Evolutionary conservation across 805 yeast genomes (phyloP).

Genomic region (Monosporozyma servazzii): DNA sequence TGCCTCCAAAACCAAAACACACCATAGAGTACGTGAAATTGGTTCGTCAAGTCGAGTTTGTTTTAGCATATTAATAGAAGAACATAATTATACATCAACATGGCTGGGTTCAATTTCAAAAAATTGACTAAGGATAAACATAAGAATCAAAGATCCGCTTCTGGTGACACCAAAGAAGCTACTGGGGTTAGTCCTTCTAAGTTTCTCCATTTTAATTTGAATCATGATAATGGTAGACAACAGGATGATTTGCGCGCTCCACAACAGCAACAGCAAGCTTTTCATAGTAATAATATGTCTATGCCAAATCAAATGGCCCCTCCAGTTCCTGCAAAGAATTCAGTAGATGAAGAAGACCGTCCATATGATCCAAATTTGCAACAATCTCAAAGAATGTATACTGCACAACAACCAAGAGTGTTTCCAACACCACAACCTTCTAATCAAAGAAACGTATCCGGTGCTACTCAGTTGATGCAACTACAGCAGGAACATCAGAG

Average conservation of each 20-base stretch:
- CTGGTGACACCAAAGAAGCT: not conserved
- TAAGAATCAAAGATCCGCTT: slow-evolving; percentile 6
- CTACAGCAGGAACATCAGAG: slow-evolving; percentile 2
- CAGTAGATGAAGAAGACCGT: not conserved
- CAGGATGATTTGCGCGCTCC: not conserved
- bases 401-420: slow-evolving; percentile 9
- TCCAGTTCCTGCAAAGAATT: slow-evolving; percentile 2
- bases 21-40: not conserved
- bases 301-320: not conserved
- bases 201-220: slow-evolving; percentile 6
- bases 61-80: not conserved
- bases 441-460: slow-evolving; percentile 27
- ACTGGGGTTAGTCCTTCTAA: slow-evolving; percentile 10
- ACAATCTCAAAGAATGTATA: not conserved
- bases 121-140: slow-evolving; percentile 34
- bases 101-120: slow-evolving; percentile 53
- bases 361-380: not conserved
- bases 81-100: slow-evolving; percentile 8
- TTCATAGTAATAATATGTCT: not conserved
- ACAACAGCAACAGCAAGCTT: slow-evolving; percentile 6
- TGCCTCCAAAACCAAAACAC: not conserved
- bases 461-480: slow-evolving; percentile 16
- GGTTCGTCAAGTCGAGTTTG: not conserved
- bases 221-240: not conserved
- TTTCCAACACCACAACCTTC: slow-evolving; percentile 19